A percentile compares a stretch with the other conserved stretches of the same genome.
Conservation (phyloP, 495 filamentous ascomycete genomes). For the Podospora sp. region DNA sequence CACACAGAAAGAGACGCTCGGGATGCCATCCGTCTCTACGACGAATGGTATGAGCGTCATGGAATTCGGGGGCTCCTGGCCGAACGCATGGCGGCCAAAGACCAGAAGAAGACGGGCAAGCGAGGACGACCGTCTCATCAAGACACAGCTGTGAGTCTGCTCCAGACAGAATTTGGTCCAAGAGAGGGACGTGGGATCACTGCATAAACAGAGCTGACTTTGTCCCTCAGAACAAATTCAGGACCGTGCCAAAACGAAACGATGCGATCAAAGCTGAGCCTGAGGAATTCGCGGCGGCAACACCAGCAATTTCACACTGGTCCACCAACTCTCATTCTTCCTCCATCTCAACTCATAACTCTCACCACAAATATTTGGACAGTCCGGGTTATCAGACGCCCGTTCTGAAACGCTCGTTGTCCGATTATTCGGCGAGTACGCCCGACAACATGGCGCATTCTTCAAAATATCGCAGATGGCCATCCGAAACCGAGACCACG, state of each 20-base stretch:
- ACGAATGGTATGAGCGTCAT: conserved; percentile 69
- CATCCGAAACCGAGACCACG: conserved; percentile 36
- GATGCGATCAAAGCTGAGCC: conserved; percentile 38
- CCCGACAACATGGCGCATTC: conserved; percentile 17
- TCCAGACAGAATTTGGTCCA: background rate
- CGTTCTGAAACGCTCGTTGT: conserved; percentile 23
- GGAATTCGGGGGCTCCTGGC: conserved; percentile 67
- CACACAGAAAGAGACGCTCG: conserved; percentile 56
- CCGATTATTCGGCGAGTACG: conserved; percentile 25
- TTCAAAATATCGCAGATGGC: conserved; percentile 27
- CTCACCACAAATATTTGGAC: conserved; percentile 29
- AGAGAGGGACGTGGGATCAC: background rate
- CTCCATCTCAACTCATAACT: background rate
- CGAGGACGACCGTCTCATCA: conserved; percentile 23
- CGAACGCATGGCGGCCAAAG: conserved; percentile 71
- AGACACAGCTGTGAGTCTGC: conserved; percentile 15
- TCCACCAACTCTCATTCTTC: conserved; percentile 9
- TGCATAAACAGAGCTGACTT: background rate
- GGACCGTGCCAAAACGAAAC: conserved; percentile 6
- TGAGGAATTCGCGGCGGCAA: conserved; percentile 24
- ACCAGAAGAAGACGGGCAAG: conserved; percentile 57
- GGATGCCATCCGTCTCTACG: conserved; percentile 59
- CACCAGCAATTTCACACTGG: conserved; percentile 18
- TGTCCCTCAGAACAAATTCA: conserved; percentile 2
- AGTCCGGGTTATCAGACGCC: conserved; percentile 26